Evolutionary conservation across 257 asterid species (phyloP).

Genomic region (Forsythia suspensa): DNA sequence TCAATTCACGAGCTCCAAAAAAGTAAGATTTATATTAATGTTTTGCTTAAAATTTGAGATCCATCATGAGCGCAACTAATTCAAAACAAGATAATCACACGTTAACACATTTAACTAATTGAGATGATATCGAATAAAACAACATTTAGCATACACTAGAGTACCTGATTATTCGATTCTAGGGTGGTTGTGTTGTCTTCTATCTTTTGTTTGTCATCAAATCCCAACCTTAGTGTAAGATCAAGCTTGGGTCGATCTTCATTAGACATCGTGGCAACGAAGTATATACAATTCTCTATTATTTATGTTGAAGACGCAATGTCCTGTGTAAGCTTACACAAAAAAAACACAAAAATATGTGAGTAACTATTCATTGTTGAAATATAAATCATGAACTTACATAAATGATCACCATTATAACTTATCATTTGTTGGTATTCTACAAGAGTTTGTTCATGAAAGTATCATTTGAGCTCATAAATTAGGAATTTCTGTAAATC

Average conservation of each 20-base stretch:
- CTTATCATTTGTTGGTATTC: background rate
- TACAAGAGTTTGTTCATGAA: background rate
- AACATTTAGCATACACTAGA: background rate
- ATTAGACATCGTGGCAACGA: background rate
- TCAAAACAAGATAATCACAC: no score
- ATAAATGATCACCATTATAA: background rate
- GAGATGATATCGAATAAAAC: no score
- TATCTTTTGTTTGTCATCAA: background rate
- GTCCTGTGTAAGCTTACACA: background rate
- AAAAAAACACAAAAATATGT: no score
- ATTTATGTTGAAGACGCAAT: background rate
- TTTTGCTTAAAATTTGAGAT: no score
- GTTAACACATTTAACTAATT: no score
- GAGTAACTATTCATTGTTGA: no score
- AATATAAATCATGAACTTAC: no score
- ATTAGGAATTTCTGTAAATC: no score
- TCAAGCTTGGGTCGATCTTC: slow-evolving; percentile 6
- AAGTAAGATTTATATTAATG: no score
- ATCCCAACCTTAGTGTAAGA: slow-evolving; percentile 24
- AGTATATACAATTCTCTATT: background rate
- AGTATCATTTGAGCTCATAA: background rate
- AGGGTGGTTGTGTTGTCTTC: background rate
- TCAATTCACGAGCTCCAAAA: no score
- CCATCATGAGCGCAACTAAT: background rate
- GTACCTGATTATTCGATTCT: background rate